These are phyloP conservation scores for Xylaria sp. DNA, from an alignment of 2,329 filamentous ascomycete species.

Conservation along the genomic window DNA sequence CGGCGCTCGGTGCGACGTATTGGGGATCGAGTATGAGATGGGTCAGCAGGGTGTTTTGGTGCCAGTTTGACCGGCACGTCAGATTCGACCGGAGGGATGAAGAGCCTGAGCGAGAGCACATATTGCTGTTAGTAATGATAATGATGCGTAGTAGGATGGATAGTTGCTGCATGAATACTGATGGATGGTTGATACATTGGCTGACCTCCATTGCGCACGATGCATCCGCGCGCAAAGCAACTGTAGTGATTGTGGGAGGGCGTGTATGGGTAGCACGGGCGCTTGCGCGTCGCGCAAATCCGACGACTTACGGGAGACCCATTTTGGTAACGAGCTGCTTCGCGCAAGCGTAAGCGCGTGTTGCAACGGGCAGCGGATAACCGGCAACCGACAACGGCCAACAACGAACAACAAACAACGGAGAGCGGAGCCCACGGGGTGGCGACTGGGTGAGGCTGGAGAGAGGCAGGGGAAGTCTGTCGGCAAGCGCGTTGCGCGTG, in stretches of 20 bases:
- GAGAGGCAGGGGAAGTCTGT: slow-evolving; percentile 15
- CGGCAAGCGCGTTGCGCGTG: not conserved
- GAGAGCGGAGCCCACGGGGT: slow-evolving; percentile 9
- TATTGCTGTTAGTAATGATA: slow-evolving; percentile 33
- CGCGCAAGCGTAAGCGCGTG: slow-evolving; percentile 27
- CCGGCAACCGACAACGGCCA: not conserved
- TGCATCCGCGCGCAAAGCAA: not conserved
- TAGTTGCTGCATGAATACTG: not conserved
- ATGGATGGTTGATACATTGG: slow-evolving; percentile 7
- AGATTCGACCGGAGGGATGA: slow-evolving; percentile 58
- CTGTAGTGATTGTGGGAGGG: not conserved
- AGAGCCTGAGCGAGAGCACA: slow-evolving; percentile 51
- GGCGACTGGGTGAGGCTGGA: slow-evolving; percentile 10
- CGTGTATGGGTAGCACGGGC: slow-evolving; percentile 15
- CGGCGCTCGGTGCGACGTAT: slow-evolving; percentile 51
- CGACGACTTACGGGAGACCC: slow-evolving; percentile 60
- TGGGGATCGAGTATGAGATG: slow-evolving; percentile 50
- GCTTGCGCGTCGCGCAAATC: slow-evolving; percentile 35
- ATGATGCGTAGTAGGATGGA: not conserved
- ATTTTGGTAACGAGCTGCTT: slow-evolving; percentile 47
- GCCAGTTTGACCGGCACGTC: slow-evolving; percentile 53
- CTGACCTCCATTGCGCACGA: not conserved
- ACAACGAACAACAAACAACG: slow-evolving; percentile 9
- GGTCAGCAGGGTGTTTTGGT: slow-evolving; percentile 44
- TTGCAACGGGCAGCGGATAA: slow-evolving; percentile 5